phyloP scores from a whole-genome alignment of 139 green algal genomes.

The Chlamydomonas incerta region DNA sequence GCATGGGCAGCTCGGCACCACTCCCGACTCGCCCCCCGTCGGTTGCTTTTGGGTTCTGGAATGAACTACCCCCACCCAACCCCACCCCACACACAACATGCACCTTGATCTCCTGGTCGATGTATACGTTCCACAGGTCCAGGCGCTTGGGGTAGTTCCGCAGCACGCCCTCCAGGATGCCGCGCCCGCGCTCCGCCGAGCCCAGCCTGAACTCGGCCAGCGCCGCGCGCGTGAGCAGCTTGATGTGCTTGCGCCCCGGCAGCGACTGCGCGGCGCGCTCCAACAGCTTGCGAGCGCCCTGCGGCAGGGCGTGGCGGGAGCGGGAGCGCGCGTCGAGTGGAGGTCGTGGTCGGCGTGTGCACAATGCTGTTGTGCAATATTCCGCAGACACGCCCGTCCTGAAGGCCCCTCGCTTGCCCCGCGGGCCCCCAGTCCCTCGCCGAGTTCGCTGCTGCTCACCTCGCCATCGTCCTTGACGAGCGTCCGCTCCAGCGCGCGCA shows the following conservation, averaged over 20 bases:
- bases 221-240: slow-evolving; percentile 73
- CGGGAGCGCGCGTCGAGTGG: background rate
- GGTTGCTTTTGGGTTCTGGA: too few relatives aligned
- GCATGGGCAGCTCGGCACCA: too few relatives aligned
- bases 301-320: background rate
- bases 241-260: slow-evolving; percentile 94
- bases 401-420: too few relatives aligned
- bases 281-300: slow-evolving; percentile 62
- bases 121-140: slow-evolving; percentile 97
- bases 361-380: too few relatives aligned
- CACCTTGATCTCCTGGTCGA: slow-evolving; percentile 88
- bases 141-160: slow-evolving; percentile 92
- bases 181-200: slow-evolving; percentile 78
- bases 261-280: slow-evolving; percentile 80
- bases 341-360: slow-evolving; percentile 54
- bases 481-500: slow-evolving; percentile 68
- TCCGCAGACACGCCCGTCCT: too few relatives aligned
- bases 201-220: slow-evolving; percentile 90
- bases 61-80: too few relatives aligned
- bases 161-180: slow-evolving; percentile 92
- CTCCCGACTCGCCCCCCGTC: too few relatives aligned
- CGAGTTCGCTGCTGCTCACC: too few relatives aligned
- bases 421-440: too few relatives aligned
- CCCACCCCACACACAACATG: too few relatives aligned
- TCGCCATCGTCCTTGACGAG: slow-evolving; percentile 55